A percentile compares a stretch with the other conserved stretches of the same genome.
These are phyloP conservation scores for Daedalea quercina DNA, from an alignment of 768 basidiomycete species.

Conservation along the genomic window DNA sequence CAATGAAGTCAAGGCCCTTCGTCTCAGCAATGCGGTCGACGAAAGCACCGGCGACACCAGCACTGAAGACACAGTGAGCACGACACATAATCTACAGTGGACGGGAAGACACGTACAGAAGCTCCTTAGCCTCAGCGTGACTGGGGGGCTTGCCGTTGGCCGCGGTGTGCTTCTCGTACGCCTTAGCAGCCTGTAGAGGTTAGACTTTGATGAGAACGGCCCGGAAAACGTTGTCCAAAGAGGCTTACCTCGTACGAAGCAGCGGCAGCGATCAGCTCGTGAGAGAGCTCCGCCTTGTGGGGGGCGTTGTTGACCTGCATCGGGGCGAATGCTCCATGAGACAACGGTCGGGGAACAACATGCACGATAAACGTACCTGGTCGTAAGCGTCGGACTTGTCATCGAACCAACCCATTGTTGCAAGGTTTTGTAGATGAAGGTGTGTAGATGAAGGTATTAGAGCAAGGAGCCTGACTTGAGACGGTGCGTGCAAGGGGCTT, in stretches of 20 bases:
- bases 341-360: not conserved
- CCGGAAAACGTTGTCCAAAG: not conserved
- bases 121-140: constrained; percentile 54
- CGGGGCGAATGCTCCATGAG: not conserved
- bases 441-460: constrained; percentile 14
- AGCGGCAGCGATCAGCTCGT: constrained; percentile 63
- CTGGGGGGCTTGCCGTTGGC: constrained; percentile 39
- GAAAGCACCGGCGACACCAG: constrained; percentile 49
- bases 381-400: constrained; percentile 36
- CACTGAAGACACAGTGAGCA: constrained; percentile 26
- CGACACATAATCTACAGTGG: not conserved
- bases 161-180: constrained; percentile 48
- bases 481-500: constrained; percentile 3
- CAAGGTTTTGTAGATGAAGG: constrained; percentile 10
- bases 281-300: constrained; percentile 54
- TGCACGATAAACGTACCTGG: constrained; percentile 22
- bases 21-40: constrained; percentile 50
- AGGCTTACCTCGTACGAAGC: constrained; percentile 51
- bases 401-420: constrained; percentile 37
- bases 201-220: not conserved
- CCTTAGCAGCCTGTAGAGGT: constrained; percentile 48
- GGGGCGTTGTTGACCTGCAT: constrained; percentile 38
- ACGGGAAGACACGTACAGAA: constrained; percentile 30
- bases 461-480: constrained; percentile 11
- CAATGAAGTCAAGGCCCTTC: constrained; percentile 46